A percentile compares a stretch with the other conserved stretches of the same genome.
Conservation (phyloP, 2,329 filamentous ascomycete genomes). For the Myotisia sp. region DNA sequence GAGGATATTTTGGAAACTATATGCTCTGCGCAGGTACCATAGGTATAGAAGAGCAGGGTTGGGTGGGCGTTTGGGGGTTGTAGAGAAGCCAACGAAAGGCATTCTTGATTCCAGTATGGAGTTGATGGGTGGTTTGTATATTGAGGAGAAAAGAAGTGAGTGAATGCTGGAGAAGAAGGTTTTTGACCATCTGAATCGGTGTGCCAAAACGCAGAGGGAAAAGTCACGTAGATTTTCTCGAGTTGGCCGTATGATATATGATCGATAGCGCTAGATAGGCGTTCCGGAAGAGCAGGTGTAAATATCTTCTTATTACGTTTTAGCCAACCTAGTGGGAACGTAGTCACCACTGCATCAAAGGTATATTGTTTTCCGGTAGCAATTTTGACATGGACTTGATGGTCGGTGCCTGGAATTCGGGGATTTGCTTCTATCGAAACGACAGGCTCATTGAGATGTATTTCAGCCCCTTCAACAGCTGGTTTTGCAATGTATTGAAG, state of each 20-base stretch:
- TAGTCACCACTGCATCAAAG: constrained; percentile 41
- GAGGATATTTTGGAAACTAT: constrained; percentile 24
- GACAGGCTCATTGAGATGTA: constrained; percentile 36
- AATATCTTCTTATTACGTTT: constrained; percentile 36
- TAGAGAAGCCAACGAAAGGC: constrained; percentile 60
- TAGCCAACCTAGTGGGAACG: constrained; percentile 41
- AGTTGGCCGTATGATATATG: constrained; percentile 34
- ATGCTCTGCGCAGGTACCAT: constrained; percentile 30
- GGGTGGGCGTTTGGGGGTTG: constrained; percentile 49
- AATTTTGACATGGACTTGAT: constrained; percentile 34
- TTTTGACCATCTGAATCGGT: constrained; percentile 1
- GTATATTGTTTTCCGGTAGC: constrained; percentile 20
- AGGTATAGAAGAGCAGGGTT: constrained; percentile 63
- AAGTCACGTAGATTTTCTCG: constrained; percentile 47
- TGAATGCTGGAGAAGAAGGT: constrained; percentile 41
- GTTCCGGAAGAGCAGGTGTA: constrained; percentile 29
- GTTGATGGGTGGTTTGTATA: constrained; percentile 53
- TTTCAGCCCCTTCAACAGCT: constrained; percentile 34
- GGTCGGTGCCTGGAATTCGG: constrained; percentile 14
- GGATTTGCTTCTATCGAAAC: constrained; percentile 23
- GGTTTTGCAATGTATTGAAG: constrained; percentile 38
- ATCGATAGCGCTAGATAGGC: constrained; percentile 33
- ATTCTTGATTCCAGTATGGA: constrained; percentile 57
- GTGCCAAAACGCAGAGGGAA: constrained; percentile 64
- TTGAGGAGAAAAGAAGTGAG: constrained; percentile 57